Evolutionary conservation across 148 eudicot species (phyloP).

Genomic region (Dysphania ambrosioides): DNA sequence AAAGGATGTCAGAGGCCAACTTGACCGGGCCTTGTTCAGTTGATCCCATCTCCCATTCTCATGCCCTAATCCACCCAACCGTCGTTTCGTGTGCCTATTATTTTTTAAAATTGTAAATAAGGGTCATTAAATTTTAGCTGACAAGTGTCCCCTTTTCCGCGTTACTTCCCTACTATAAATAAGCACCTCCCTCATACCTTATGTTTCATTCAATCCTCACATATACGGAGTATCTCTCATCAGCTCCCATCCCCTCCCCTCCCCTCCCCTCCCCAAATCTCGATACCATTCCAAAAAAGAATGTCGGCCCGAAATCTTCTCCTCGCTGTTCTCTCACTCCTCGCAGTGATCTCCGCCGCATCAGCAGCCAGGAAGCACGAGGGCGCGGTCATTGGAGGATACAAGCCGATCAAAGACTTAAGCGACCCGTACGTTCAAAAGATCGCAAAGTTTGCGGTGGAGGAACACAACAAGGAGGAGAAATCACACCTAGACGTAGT

Average conservation of each 20-base stretch:
- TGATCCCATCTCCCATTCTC: too few relatives aligned
- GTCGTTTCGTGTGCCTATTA: too few relatives aligned
- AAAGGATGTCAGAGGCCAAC: too few relatives aligned
- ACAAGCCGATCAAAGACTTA: conserved; percentile 28
- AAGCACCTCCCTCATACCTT: too few relatives aligned
- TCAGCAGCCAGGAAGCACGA: background rate
- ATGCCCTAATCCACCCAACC: too few relatives aligned
- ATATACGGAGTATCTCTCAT: too few relatives aligned
- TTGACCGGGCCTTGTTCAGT: too few relatives aligned
- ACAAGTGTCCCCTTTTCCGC: too few relatives aligned
- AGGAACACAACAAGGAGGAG: conserved; percentile 30
- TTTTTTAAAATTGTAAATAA: too few relatives aligned
- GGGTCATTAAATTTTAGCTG: too few relatives aligned
- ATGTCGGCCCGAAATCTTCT: conserved; percentile 1
- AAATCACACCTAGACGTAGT: background rate
- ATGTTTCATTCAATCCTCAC: too few relatives aligned
- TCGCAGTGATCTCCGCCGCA: conserved; percentile 14
- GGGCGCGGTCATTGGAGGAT: conserved; percentile 15
- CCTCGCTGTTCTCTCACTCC: conserved; percentile 9
- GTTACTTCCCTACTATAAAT: too few relatives aligned
- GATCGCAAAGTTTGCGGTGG: conserved; percentile 39
- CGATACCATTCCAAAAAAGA: background rate
- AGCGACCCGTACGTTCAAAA: conserved; percentile 31
- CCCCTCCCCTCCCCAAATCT: background rate
- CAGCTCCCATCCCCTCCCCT: background rate